A percentile compares a stretch with the other conserved stretches of the same genome.
Conservation (phyloP, 768 basidiomycete genomes). For the Imleria badia region DNA sequence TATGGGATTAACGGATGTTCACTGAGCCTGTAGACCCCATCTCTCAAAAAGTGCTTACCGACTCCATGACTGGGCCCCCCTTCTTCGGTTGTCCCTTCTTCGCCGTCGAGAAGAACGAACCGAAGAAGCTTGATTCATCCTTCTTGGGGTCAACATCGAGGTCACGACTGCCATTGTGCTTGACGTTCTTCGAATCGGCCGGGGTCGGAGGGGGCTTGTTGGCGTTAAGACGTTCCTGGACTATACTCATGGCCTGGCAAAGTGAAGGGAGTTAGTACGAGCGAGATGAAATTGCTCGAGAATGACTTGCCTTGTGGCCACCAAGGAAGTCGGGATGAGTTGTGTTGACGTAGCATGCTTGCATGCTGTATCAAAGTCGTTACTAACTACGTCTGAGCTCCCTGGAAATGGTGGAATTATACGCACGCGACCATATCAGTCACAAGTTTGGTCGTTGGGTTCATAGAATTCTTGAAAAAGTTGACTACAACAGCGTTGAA, state of each 20-base stretch:
- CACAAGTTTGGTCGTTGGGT: conserved; percentile 93
- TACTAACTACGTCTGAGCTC: not conserved
- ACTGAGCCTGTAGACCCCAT: conserved; percentile 14
- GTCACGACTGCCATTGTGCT: conserved; percentile 91
- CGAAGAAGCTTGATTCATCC: conserved; percentile 91
- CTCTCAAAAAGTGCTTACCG: conserved; percentile 37
- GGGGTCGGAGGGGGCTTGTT: conserved; percentile 61
- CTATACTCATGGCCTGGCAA: conserved; percentile 79
- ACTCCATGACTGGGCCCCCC: conserved; percentile 58
- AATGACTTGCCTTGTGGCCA: conserved; percentile 72
- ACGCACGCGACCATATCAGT: conserved; percentile 87
- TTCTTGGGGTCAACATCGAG: conserved; percentile 88
- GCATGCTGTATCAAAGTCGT: conserved; percentile 61
- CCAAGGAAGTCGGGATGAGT: conserved; percentile 98
- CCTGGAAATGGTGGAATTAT: not conserved
- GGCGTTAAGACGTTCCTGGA: conserved; percentile 80
- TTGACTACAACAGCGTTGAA: conserved; percentile 96
- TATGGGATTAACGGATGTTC: conserved; percentile 28
- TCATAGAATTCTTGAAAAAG: conserved; percentile 95
- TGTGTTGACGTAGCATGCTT: conserved; percentile 98
- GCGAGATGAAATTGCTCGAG: not conserved
- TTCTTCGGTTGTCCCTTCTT: conserved; percentile 62
- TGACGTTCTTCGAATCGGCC: conserved; percentile 69
- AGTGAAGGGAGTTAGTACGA: conserved; percentile 2
- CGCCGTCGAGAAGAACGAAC: conserved; percentile 86